Base-by-base conservation (phyloP, 2,329 filamentous ascomycete species). In the Beauveria australis region DNA sequence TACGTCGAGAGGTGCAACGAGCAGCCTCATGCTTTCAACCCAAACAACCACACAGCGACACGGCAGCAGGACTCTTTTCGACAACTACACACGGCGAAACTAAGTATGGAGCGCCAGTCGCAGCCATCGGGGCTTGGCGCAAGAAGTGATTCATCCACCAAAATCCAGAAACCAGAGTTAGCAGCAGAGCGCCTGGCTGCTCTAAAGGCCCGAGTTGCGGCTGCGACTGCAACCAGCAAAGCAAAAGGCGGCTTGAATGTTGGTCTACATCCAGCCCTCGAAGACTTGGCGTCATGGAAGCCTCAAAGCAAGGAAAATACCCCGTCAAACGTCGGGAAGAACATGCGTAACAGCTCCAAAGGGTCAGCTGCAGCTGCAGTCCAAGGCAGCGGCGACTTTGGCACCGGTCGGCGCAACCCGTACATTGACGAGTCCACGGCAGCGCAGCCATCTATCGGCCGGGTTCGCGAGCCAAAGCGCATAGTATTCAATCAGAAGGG, bases 401-500 rank as follows among this genome's bases (percentile, higher is more conserved):
- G 58, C 6, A n/a, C 28, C 14, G 30, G 30, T 18, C 55, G 63
- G 56, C 63, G 59, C 65, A 96, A 96, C 66, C 92, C 92, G 0
- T 97, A 96, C 72, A 92, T 89, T 65, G 91, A 95, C 68, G 80
- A 88, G 8, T 87, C 77, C 65, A 74, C 86, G 14, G 81, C 83
- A n/a, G 76, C 81, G 5, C 85, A 88, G 79, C 80, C 65, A 76
- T 78, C 59, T 69, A 64, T 79, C 73, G 68, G 71, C 37, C 89
- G 88, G 67, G 79, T 82, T 43, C 83, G 92, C 55, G 81, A 89
- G 64, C 83, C 91, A 12, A 86, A 90, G 62, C 86, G 90, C 65
- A 80, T 99, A 19, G 78, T 91, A 14, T 97, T 99, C 79, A 96
- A 97, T 68, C 87, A 92, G 67, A 95, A 96, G 73, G 94, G 94